Base-by-base conservation (phyloP, 225 moss, liverwort and hornwort species). In the Sphagnum tenellum region DNA sequence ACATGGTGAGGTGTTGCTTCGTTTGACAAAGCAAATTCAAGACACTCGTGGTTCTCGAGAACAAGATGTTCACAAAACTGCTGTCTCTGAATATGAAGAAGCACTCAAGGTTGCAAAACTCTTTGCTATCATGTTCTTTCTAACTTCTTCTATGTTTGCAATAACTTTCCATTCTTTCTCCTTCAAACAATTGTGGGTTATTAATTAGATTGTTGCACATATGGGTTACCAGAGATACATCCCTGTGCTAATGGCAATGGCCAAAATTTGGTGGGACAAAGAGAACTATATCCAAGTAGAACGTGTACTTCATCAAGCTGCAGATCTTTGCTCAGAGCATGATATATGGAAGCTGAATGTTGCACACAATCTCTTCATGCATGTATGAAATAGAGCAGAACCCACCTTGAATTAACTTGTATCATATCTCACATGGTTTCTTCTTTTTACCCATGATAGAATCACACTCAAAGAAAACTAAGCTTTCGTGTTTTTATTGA, bases 211-310 rank as follows among this genome's bases (percentile, higher is more conserved):
- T 8, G 60, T 60, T 45, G 9, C 61, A 3, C 9, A 3, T 69
- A 64, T 62, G 50, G 56, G 68, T 6, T 12, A 62, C 64, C 47
- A 90, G 88, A 86, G 58, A 5, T 94, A 89, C 50, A 67, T 86
- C 50, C 87, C 88, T 46, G 74, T 94, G 9, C 50, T 94, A 65
- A 94, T 94, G 94, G 87, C 91, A 14, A 91, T 89, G 94, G 89
- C 94, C 45, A 94, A 94, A 70, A 91, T 94, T 56, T 82, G 89
- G 89, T 94, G 94, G 94, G 91, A 94, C 70, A 94, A 91, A 63
- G 94, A 88, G 53, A 88, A 94, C 46, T 94, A 94, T 66, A 64
- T 82, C 44, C 83, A 84, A 66, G 91, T 82, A 10, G 91, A 89
- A 53, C 70, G 73, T 44, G 81, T 91, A 56, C 75, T 91, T 12